These are phyloP conservation scores for Candida sp. DNA, from an alignment of 1,139 yeast genomes.

Conservation along the genomic window DNA sequence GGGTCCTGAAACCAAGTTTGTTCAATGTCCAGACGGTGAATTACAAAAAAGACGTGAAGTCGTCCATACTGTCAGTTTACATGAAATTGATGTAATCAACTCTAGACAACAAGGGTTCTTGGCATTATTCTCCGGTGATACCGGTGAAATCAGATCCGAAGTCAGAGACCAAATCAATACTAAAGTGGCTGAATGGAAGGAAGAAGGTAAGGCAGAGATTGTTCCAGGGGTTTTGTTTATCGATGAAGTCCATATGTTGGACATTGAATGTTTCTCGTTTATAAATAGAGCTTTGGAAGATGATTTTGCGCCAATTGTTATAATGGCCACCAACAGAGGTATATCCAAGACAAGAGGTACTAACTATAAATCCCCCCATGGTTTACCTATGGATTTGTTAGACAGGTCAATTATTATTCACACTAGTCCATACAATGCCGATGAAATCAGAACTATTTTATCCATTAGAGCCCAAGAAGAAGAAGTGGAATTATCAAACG, in stretches of 20 bases:
- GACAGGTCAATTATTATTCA: conserved; percentile 94
- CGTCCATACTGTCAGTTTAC: conserved; percentile 93
- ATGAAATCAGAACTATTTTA: conserved; percentile 81
- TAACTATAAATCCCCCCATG: conserved; percentile 92
- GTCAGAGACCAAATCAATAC: conserved; percentile 96
- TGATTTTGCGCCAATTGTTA: conserved; percentile 94
- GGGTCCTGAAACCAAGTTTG: conserved; percentile 98
- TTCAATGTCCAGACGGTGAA: conserved; percentile 99
- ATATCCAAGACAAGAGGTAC: conserved; percentile 92
- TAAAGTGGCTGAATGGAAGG: conserved; percentile 98
- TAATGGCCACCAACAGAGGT: conserved; percentile 98
- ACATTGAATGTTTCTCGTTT: conserved; percentile 93
- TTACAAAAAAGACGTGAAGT: conserved; percentile 93
- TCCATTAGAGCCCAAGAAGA: conserved; percentile 95
- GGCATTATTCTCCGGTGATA: conserved; percentile 94
- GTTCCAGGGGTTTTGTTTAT: conserved; percentile 98
- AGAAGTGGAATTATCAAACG: conserved; percentile 80
- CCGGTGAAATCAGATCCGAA: conserved; percentile 95
- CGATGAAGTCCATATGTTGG: conserved; percentile 98
- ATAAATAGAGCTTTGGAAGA: conserved; percentile 95
- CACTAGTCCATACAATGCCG: conserved; percentile 70
- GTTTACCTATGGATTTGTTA: conserved; percentile 88
- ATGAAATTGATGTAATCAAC: conserved; percentile 97
- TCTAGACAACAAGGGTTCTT: conserved; percentile 98
- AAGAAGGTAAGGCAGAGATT: conserved; percentile 98